Evolutionary conservation across 169 alveolate genomes (phyloP).

Genomic region (Cryptosporidium baileyi): DNA sequence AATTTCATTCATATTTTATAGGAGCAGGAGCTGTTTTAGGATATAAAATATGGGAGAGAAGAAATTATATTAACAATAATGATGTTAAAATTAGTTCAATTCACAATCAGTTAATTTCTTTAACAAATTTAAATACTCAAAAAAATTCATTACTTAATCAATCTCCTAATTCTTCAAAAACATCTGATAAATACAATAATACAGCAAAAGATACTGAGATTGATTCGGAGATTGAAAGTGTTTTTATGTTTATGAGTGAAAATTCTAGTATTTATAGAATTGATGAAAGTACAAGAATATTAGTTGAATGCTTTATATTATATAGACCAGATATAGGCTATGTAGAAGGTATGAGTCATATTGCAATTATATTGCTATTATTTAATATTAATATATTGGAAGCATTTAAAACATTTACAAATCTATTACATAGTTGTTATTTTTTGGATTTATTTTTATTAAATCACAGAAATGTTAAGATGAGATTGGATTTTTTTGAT

Average conservation of each 20-base stretch:
- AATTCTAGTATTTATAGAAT: constrained; percentile 16
- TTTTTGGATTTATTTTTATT: constrained; percentile 38
- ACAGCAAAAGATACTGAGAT: not conserved
- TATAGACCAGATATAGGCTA: constrained; percentile 66
- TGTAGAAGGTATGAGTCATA: constrained; percentile 67
- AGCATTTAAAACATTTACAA: constrained; percentile 49
- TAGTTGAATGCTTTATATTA: constrained; percentile 48
- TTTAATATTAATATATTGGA: constrained; percentile 33
- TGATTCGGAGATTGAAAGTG: constrained; percentile 48
- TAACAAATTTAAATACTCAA: not conserved
- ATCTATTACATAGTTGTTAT: constrained; percentile 39
- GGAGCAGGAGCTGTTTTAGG: constrained; percentile 66
- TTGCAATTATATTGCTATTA: constrained; percentile 38
- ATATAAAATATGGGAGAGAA: constrained; percentile 26
- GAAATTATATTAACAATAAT: not conserved
- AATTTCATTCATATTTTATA: constrained; percentile 20
- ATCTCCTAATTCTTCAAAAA: constrained; percentile 9
- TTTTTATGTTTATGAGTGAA: constrained; percentile 29
- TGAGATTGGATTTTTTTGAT: constrained; percentile 64
- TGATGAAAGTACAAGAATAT: constrained; percentile 27
- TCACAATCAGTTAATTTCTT: not conserved
- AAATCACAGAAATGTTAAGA: constrained; percentile 49
- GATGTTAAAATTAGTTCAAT: not conserved
- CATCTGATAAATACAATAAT: not conserved
- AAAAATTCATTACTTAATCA: not conserved